A percentile compares a stretch with the other conserved stretches of the same genome.
Conservation (phyloP, 163 green algal species). For the Picocystis sp. region DNA sequence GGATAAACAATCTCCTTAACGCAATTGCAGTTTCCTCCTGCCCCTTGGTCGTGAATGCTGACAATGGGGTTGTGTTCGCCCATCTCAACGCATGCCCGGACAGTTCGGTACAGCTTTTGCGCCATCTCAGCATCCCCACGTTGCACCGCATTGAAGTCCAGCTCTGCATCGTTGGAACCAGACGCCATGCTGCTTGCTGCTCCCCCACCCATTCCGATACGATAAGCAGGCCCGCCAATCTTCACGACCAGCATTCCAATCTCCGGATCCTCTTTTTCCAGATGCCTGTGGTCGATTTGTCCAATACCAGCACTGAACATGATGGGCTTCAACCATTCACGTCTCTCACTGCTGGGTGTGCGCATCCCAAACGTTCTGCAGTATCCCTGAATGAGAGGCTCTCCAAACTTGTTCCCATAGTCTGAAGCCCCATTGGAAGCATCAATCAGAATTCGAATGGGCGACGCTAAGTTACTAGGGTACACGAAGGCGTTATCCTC, state of each 20-base stretch:
- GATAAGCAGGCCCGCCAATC: constrained; percentile 94
- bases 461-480: constrained; percentile 67
- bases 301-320: constrained; percentile 79
- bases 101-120: constrained; percentile 95
- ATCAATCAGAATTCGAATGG: constrained; percentile 91
- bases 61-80: constrained; percentile 84
- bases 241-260: constrained; percentile 95
- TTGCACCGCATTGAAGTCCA: constrained; percentile 98
- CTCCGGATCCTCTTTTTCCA: constrained; percentile 72
- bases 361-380: constrained; percentile 80
- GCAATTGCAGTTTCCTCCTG: constrained; percentile 98
- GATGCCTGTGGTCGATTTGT: constrained; percentile 85
- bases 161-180: constrained; percentile 57
- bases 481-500: constrained; percentile 64
- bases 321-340: constrained; percentile 99
- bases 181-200: constrained; percentile 69
- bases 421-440: constrained; percentile 91
- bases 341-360: constrained; percentile 65
- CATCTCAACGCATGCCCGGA: constrained; percentile 88
- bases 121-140: constrained; percentile 89
- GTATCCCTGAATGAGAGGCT: constrained; percentile 89
- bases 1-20: constrained; percentile 99
- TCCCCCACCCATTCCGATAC: constrained; percentile 96
- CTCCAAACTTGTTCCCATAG: constrained; percentile 99
- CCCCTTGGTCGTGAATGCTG: constrained; percentile 88